Evolutionary conservation across 2,329 filamentous ascomycete species (phyloP).

Genomic region (Colletotrichum caudatum): DNA sequence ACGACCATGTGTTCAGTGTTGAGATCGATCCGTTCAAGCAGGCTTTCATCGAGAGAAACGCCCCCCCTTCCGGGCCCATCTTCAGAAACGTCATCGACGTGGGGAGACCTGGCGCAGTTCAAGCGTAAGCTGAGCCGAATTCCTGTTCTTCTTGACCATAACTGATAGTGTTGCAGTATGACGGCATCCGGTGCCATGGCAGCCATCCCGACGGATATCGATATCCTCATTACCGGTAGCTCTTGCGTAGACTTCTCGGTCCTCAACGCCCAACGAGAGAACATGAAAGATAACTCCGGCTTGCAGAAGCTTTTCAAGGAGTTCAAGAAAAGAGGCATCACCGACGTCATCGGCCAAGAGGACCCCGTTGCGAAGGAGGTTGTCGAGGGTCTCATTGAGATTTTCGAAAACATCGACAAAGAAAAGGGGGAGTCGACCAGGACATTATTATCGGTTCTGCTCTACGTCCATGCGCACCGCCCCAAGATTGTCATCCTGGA

Average conservation of each 20-base stretch:
- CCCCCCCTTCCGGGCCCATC: slow-evolving; percentile 59
- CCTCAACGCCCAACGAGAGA: slow-evolving; percentile 65
- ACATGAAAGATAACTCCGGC: slow-evolving; percentile 60
- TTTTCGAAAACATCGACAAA: slow-evolving; percentile 68
- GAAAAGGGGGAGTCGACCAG: slow-evolving; percentile 71
- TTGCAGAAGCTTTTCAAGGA: slow-evolving; percentile 64
- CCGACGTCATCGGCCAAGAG: slow-evolving; percentile 54
- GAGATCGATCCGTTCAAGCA: slow-evolving; percentile 75
- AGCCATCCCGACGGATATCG: slow-evolving; percentile 66
- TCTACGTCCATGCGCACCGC: slow-evolving; percentile 65
- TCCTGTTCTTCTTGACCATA: slow-evolving; percentile 13
- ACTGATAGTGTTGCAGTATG: slow-evolving; percentile 56
- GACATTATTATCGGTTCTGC: slow-evolving; percentile 72
- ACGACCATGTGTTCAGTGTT: slow-evolving; percentile 70
- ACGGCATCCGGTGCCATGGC: slow-evolving; percentile 75
- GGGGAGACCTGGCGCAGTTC: slow-evolving; percentile 49
- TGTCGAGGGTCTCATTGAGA: slow-evolving; percentile 48
- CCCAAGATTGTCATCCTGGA: slow-evolving; percentile 78
- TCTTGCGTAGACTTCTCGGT: slow-evolving; percentile 81
- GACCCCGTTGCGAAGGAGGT: not conserved
- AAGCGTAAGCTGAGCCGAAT: slow-evolving; percentile 58
- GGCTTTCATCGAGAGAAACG: slow-evolving; percentile 72
- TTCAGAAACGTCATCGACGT: slow-evolving; percentile 72
- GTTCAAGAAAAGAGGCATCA: slow-evolving; percentile 57
- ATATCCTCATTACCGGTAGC: slow-evolving; percentile 78